phyloP scores from a whole-genome alignment of 1,284 basidiomycete species.

The Heterobasidion parviporum region DNA sequence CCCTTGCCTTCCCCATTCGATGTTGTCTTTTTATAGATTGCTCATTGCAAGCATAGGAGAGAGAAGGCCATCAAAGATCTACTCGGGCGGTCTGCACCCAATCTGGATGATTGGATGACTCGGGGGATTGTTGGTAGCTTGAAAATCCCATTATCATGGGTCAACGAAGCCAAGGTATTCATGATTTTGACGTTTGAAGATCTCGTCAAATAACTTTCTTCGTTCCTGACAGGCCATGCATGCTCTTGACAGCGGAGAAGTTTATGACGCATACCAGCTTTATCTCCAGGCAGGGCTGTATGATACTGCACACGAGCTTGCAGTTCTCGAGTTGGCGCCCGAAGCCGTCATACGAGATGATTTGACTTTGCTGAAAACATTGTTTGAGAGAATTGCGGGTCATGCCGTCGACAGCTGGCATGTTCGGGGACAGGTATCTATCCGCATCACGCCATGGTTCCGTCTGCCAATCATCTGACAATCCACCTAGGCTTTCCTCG shows the following conservation, averaged over 20 bases:
- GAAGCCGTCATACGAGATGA: slow-evolving; percentile 85
- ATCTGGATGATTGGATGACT: slow-evolving; percentile 62
- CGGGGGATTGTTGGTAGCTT: slow-evolving; percentile 72
- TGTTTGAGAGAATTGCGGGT: slow-evolving; percentile 66
- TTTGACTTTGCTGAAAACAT: slow-evolving; percentile 57
- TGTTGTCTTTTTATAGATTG: background rate
- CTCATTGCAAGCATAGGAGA: slow-evolving; percentile 38
- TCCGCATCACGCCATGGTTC: background rate
- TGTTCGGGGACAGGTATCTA: slow-evolving; percentile 64
- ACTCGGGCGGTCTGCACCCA: slow-evolving; percentile 65
- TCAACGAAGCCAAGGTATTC: slow-evolving; percentile 77
- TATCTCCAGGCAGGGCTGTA: slow-evolving; percentile 68
- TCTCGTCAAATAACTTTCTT: background rate
- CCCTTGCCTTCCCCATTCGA: slow-evolving; percentile 1
- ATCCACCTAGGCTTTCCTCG: slow-evolving; percentile 50
- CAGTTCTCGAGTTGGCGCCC: slow-evolving; percentile 78
- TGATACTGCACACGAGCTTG: slow-evolving; percentile 75
- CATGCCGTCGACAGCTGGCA: slow-evolving; percentile 68
- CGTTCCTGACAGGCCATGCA: slow-evolving; percentile 47
- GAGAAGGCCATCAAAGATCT: slow-evolving; percentile 77
- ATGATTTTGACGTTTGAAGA: background rate
- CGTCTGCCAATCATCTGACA: background rate
- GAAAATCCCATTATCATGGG: slow-evolving; percentile 78
- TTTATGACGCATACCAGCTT: slow-evolving; percentile 74
- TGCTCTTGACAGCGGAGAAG: slow-evolving; percentile 52